Evolutionary conservation across 2,329 filamentous ascomycete genomes (phyloP), one percentile per base, ranked within the genome.

Genomic region (Ascocoryne sarcoides): DNA sequence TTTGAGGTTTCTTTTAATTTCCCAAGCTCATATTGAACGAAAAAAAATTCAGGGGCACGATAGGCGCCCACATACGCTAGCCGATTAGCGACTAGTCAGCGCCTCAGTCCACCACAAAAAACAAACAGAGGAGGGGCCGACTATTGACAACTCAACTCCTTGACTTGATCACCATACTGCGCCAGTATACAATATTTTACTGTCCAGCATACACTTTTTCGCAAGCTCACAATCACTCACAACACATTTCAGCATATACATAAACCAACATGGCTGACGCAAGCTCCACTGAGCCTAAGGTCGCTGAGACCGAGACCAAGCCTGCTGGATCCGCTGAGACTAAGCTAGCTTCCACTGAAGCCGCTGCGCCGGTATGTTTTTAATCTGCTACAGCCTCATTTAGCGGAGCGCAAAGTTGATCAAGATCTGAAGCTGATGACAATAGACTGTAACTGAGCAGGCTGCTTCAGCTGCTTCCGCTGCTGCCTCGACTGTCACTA

Each of bases 261-360:
- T 32, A 43, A 39, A 39, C 38, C 45, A 56, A 44, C n/a, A 51
- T 52, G 48, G 45, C 50, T 23, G 50, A 54, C 37, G 23, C 23
- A 7, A 16, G 45, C 62, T 64, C 55, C 60, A 61, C 61, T 52
- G 55, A 62, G 39, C 48, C 53, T 36, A 50, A 50, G 49, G 56
- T 66, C 30, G 60, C 57, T 16, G 54, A 64, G 49, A 62, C 63
- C 42, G 64, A 67, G 60, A 68, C 65, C 14, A 60, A 62, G 44
- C 62, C 64, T 56, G 62, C 64, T 37, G 12, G 62, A 61, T 36
- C 62, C 59, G 38, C 39, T 42, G 32, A 42, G 32, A 53, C 47
- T 36, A 46, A 51, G 39, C 46, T 44, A n/a, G 28, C 48, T 35
- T 35, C 49, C 19, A 43, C 50, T 37, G 37, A 47, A 30, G 41